These are phyloP conservation scores for Hysterangium stoloniferum DNA, from an alignment of 768 basidiomycete species.

Conservation along the genomic window DNA sequence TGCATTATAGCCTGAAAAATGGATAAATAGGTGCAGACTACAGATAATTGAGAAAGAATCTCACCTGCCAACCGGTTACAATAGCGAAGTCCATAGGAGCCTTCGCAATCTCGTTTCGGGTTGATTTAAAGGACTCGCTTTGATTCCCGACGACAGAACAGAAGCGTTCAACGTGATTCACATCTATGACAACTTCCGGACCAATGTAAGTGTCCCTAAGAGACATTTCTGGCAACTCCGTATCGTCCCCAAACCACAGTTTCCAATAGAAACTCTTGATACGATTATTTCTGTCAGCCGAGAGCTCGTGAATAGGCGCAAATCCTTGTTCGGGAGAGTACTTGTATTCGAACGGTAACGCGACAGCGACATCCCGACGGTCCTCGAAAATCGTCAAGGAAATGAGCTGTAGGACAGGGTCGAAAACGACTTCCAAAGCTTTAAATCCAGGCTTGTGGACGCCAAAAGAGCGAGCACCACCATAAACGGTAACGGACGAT, in stretches of 20 bases:
- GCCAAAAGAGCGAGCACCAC: conserved; percentile 75
- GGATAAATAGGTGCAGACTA: conserved; percentile 2
- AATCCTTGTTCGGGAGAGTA: conserved; percentile 87
- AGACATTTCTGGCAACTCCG: conserved; percentile 67
- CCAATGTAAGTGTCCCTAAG: conserved; percentile 79
- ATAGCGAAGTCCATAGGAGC: conserved; percentile 99
- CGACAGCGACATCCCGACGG: conserved; percentile 64
- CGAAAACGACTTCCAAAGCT: conserved; percentile 66
- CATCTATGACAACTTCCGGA: conserved; percentile 76
- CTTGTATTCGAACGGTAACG: conserved; percentile 72
- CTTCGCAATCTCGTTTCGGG: conserved; percentile 55
- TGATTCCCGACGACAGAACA: conserved; percentile 92
- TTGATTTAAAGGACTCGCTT: conserved; percentile 80
- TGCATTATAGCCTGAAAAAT: conserved; percentile 88
- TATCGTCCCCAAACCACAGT: conserved; percentile 91
- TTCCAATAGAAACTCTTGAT: conserved; percentile 99
- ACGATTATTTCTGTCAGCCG: conserved; percentile 71
- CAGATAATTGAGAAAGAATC: not conserved
- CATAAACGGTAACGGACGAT: conserved; percentile 57
- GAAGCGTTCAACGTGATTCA: conserved; percentile 76
- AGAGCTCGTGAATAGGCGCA: conserved; percentile 89
- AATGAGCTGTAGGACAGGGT: conserved; percentile 47
- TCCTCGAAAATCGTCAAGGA: conserved; percentile 77
- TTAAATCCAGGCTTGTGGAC: conserved; percentile 70
- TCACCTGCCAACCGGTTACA: conserved; percentile 95